phyloP scores from a whole-genome alignment of 139 green algal species.

The Dunaliella sp. region DNA sequence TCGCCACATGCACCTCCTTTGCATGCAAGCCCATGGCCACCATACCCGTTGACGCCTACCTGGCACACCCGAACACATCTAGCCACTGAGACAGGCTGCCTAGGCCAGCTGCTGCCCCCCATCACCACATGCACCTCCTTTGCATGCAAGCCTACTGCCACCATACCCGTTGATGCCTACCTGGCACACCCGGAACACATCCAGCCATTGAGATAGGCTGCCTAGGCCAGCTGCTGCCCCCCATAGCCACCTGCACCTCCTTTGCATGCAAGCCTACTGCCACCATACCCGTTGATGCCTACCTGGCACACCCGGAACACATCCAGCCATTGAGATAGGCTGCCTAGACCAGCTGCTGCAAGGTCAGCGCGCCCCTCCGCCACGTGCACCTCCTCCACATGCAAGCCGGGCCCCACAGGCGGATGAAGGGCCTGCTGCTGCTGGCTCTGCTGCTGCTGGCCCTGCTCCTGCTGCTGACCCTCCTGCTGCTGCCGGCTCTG shows the following conservation, averaged over 20 bases:
- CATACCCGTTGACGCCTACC: not conserved
- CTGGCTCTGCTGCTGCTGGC: not conserved
- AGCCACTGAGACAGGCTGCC: slow-evolving; percentile 3
- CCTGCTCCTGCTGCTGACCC: not conserved
- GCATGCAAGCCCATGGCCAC: not conserved
- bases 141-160: not conserved
- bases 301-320: slow-evolving; percentile 68
- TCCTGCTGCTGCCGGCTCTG: not conserved
- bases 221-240: slow-evolving; percentile 31
- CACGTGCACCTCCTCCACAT: slow-evolving; percentile 27
- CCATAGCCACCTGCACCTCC: slow-evolving; percentile 28
- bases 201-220: slow-evolving; percentile 56
- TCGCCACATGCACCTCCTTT: not conserved
- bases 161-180: not conserved
- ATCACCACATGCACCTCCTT: not conserved
- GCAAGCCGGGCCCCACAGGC: not conserved
- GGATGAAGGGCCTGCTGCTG: not conserved
- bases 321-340: slow-evolving; percentile 62
- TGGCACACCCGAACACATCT: not conserved
- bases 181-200: not conserved
- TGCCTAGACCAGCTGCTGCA: slow-evolving; percentile 33
- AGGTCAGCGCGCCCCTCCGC: slow-evolving; percentile 1
- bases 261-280: not conserved
- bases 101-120: not conserved
- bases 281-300: not conserved